Evolutionary conservation across 495 filamentous ascomycete genomes (phyloP).

Genomic region (Aspergillus bertholletiae): DNA sequence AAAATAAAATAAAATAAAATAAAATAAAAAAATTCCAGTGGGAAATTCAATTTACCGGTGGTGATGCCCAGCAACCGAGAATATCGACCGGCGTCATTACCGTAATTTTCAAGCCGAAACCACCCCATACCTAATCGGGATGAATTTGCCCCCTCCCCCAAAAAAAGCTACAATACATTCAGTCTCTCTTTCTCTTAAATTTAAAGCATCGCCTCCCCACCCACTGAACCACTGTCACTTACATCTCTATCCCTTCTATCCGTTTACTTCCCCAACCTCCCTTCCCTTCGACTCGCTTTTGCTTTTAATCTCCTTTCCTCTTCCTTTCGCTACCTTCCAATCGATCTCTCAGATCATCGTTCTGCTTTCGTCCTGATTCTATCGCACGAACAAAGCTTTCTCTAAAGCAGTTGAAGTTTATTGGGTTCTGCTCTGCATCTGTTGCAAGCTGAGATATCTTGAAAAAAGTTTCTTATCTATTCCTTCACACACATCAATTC

Average conservation of each 20-base stretch:
- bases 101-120: constrained; percentile 14
- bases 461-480: constrained; percentile 22
- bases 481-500: constrained; percentile 37
- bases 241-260: constrained; percentile 16
- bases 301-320: constrained; percentile 9
- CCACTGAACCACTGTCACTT: constrained; percentile 13
- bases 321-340: background rate
- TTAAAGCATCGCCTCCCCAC: constrained; percentile 18
- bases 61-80: background rate
- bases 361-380: background rate
- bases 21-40: background rate
- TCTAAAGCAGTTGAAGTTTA: too few relatives aligned
- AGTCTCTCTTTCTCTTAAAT: constrained; percentile 13
- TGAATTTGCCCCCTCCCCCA: constrained; percentile 9
- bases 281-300: constrained; percentile 9
- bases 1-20: background rate
- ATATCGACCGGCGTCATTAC: background rate
- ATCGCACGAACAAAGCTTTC: background rate
- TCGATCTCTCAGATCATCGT: constrained; percentile 4
- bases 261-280: constrained; percentile 5
- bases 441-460: background rate
- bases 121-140: background rate
- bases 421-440: background rate
- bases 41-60: background rate
- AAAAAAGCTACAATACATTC: constrained; percentile 6